Evolutionary conservation across 78 protist genomes (phyloP).

Genomic region (Planoprotostelium fungivorum): DNA sequence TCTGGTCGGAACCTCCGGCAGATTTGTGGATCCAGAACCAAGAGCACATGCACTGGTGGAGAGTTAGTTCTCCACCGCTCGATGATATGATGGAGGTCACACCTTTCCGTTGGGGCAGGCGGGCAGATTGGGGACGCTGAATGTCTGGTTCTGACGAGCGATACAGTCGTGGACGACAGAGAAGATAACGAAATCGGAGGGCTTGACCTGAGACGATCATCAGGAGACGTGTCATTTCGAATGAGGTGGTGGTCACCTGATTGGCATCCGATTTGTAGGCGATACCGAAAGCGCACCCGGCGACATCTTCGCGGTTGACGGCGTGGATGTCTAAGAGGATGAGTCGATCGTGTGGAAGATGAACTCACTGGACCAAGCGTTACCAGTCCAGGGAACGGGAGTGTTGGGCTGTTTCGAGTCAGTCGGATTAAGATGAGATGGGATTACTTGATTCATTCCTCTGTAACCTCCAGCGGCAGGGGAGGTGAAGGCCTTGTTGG

Average conservation of each 20-base stretch:
- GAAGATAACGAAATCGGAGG: background rate
- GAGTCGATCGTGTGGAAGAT: background rate
- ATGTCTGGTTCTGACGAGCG: background rate
- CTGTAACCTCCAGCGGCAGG: no score
- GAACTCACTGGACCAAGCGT: background rate
- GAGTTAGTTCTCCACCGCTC: no score
- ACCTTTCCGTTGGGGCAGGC: constrained; percentile 3
- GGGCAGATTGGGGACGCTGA: background rate
- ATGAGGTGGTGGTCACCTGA: background rate
- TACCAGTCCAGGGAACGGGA: background rate
- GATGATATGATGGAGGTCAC: no score
- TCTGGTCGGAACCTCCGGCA: background rate
- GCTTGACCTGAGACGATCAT: background rate
- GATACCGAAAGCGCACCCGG: background rate
- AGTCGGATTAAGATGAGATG: no score
- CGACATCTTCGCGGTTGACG: background rate
- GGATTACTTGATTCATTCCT: no score
- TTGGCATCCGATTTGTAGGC: background rate
- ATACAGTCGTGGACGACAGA: background rate
- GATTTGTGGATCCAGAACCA: background rate
- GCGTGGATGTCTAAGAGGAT: constrained; percentile 1
- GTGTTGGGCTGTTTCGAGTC: background rate
- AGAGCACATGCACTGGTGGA: background rate
- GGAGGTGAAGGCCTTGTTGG: background rate
- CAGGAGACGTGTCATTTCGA: background rate